Conservation (phyloP, 495 filamentous ascomycete species). For the Trichoderma virens region DNA sequence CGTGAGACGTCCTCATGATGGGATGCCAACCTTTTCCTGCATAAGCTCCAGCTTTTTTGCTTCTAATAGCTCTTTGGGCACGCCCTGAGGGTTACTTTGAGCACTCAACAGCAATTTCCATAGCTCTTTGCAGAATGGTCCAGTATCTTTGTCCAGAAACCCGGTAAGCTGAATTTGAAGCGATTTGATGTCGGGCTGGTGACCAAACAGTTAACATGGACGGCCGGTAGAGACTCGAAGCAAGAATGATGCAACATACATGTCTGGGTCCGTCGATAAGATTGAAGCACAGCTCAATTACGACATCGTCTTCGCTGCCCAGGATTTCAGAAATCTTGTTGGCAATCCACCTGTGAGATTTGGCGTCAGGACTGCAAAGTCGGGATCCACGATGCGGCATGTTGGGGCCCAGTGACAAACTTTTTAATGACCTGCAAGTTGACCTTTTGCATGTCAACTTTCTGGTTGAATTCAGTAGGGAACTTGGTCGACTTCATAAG, state of each 20-base stretch:
- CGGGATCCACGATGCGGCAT: background rate
- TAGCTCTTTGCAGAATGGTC: constrained; percentile 85
- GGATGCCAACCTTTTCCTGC: constrained; percentile 69
- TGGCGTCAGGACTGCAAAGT: constrained; percentile 17
- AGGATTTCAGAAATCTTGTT: constrained; percentile 79
- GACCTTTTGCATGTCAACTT: constrained; percentile 96
- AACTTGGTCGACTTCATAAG: constrained; percentile 86
- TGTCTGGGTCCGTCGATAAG: constrained; percentile 71
- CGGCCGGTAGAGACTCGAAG: background rate
- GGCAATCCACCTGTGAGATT: constrained; percentile 72
- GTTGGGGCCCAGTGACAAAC: constrained; percentile 38
- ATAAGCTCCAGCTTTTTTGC: constrained; percentile 92
- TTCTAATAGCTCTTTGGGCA: constrained; percentile 89
- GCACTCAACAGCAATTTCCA: constrained; percentile 89
- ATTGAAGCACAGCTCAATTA: constrained; percentile 88
- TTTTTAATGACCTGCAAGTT: constrained; percentile 97
- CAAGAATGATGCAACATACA: constrained; percentile 44
- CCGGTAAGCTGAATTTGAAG: constrained; percentile 91
- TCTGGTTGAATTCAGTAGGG: constrained; percentile 84
- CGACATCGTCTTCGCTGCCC: constrained; percentile 86
- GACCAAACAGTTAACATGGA: constrained; percentile 1
- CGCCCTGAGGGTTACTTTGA: constrained; percentile 78
- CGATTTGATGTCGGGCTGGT: constrained; percentile 86
- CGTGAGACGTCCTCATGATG: background rate
- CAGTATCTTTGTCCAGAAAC: constrained; percentile 89